Percentiles rank a stretch among this genome's conserved stretches.
phyloP scores from a whole-genome alignment of 176 grass and related monocot species.

The Microstegium vimineum region DNA sequence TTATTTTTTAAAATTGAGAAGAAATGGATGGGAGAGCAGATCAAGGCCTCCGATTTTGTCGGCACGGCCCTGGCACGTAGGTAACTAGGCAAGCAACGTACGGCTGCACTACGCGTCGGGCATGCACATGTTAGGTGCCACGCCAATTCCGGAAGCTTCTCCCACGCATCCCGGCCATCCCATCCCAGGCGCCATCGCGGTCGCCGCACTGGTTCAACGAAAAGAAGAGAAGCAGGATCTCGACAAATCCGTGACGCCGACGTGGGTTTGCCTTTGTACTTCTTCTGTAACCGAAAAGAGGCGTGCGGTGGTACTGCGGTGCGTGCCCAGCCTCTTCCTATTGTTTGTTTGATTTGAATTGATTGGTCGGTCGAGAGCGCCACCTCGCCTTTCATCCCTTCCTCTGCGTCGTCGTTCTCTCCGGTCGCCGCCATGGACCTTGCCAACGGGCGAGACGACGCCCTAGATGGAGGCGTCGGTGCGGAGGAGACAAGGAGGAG shows the following conservation, averaged over 20 bases:
- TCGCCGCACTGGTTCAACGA: neutral
- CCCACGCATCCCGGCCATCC: neutral
- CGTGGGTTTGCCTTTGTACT: neutral
- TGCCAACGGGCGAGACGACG: neutral
- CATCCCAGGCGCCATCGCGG: neutral
- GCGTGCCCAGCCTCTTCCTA: neutral
- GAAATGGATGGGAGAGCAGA: too few relatives aligned
- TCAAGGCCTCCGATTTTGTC: too few relatives aligned
- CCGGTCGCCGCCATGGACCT: conserved; percentile 2
- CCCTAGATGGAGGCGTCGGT: neutral
- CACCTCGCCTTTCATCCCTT: neutral
- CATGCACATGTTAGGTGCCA: neutral
- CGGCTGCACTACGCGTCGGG: neutral
- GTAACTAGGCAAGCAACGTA: neutral
- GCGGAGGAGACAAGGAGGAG: neutral
- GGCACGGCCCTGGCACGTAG: too few relatives aligned
- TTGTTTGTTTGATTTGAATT: neutral
- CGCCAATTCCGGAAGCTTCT: neutral
- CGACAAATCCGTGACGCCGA: neutral
- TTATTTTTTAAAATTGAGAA: too few relatives aligned
- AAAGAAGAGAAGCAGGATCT: neutral
- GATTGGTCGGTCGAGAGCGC: neutral
- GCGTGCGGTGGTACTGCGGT: neutral
- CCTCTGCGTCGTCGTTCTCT: neutral
- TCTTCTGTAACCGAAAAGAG: neutral